phyloP scores from a whole-genome alignment of 495 filamentous ascomycete genomes.

The Delitschia confertaspora region DNA sequence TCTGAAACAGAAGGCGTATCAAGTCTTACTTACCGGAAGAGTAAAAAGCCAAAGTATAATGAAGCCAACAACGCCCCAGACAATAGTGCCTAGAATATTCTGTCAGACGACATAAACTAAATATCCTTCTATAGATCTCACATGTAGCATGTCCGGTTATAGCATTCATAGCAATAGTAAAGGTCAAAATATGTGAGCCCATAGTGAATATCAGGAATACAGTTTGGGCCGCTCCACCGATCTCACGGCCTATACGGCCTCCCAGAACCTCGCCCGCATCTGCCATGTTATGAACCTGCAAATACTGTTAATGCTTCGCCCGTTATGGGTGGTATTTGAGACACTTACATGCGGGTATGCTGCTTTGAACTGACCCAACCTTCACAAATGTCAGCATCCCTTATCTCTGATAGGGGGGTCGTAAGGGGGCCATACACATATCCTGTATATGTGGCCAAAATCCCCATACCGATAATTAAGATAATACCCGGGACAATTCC shows the following conservation, averaged over 20 bases:
- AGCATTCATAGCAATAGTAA: conserved; percentile 59
- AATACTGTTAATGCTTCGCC: background rate
- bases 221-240: conserved; percentile 54
- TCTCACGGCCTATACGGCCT: conserved; percentile 52
- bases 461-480: conserved; percentile 51
- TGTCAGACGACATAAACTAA: conserved; percentile 37
- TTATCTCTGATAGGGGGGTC: background rate
- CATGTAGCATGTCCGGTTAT: conserved; percentile 57
- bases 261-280: conserved; percentile 62
- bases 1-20: background rate
- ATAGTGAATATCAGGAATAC: conserved; percentile 67
- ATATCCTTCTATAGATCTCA: too few species aligned
- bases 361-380: conserved; percentile 64
- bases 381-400: background rate
- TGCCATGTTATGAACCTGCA: conserved; percentile 52
- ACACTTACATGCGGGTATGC: conserved; percentile 46
- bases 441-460: conserved; percentile 68
- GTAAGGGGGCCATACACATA: conserved; percentile 39
- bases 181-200: conserved; percentile 64
- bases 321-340: background rate
- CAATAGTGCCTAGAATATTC: conserved; percentile 5
- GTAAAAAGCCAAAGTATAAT: conserved; percentile 54
- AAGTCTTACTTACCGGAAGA: conserved; percentile 48
- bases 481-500: conserved; percentile 41
- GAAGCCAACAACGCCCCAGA: conserved; percentile 38